Conservation (phyloP, 768 basidiomycete species). For the Boletus eberwhitei region DNA sequence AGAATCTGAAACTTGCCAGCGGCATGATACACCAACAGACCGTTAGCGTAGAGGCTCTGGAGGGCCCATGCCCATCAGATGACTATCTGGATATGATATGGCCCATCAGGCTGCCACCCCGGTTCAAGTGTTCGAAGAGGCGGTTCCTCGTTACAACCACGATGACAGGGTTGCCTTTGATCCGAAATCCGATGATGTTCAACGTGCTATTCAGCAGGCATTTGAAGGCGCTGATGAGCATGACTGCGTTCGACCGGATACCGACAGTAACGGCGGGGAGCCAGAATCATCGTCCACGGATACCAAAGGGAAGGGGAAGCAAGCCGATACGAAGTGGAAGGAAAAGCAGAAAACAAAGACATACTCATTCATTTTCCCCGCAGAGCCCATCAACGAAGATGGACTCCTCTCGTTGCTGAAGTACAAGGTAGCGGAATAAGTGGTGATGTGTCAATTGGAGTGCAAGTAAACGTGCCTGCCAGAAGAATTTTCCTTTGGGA, state of each 20-base stretch:
- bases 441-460: no score
- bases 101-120: no score
- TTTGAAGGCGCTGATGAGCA: background rate
- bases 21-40: no score
- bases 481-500: no score
- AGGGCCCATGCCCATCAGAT: no score
- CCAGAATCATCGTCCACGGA: background rate
- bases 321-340: background rate
- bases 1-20: no score
- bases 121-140: background rate
- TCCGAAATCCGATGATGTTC: background rate
- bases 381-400: background rate
- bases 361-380: conserved; percentile 4
- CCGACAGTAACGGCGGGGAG: background rate
- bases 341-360: background rate
- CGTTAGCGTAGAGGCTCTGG: no score
- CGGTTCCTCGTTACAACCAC: background rate
- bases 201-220: background rate
- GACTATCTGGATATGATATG: no score
- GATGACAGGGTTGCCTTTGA: background rate
- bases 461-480: no score
- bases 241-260: background rate
- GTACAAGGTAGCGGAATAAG: no score
- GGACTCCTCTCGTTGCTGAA: conserved; percentile 7
- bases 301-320: background rate